phyloP scores from a whole-genome alignment of 768 basidiomycete species.

The Cubamyces sp. region DNA sequence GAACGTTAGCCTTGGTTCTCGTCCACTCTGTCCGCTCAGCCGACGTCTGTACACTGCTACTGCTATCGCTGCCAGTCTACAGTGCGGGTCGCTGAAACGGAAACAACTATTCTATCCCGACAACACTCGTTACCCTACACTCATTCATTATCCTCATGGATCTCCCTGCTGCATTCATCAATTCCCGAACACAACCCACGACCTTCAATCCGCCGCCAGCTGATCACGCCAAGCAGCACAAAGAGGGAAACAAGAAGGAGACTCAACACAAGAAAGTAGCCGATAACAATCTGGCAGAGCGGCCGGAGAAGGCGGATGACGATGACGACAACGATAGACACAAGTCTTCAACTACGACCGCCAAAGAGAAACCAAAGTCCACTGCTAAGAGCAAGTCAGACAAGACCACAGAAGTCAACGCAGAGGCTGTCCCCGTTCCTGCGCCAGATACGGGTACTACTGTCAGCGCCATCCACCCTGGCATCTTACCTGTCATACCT shows the following conservation, averaged over 20 bases:
- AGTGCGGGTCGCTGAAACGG: constrained; percentile 25
- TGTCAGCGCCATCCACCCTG: constrained; percentile 28
- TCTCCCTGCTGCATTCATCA: constrained; percentile 7
- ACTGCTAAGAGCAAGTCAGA: constrained; percentile 10
- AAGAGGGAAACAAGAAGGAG: neutral
- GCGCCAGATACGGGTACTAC: constrained; percentile 47
- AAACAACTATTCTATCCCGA: neutral
- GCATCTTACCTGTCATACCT: constrained; percentile 30
- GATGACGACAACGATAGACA: constrained; percentile 7
- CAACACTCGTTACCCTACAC: constrained; percentile 26
- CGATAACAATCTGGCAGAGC: constrained; percentile 9
- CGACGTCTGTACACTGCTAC: neutral
- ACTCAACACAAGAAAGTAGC: neutral
- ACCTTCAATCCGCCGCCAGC: neutral
- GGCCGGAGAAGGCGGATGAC: constrained; percentile 18
- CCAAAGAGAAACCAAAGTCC: constrained; percentile 21
- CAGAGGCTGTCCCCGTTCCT: constrained; percentile 51
- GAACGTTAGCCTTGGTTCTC: neutral
- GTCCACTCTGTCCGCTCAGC: neutral
- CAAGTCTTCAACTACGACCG: constrained; percentile 12
- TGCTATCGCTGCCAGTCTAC: neutral
- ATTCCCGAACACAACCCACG: constrained; percentile 9
- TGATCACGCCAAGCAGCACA: neutral
- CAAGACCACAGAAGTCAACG: constrained; percentile 28
- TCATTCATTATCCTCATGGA: constrained; percentile 24